Evolutionary conservation across 2,329 filamentous ascomycete genomes (phyloP), one percentile per base, ranked within the genome.

Genomic region (Xylariaceae sp.): DNA sequence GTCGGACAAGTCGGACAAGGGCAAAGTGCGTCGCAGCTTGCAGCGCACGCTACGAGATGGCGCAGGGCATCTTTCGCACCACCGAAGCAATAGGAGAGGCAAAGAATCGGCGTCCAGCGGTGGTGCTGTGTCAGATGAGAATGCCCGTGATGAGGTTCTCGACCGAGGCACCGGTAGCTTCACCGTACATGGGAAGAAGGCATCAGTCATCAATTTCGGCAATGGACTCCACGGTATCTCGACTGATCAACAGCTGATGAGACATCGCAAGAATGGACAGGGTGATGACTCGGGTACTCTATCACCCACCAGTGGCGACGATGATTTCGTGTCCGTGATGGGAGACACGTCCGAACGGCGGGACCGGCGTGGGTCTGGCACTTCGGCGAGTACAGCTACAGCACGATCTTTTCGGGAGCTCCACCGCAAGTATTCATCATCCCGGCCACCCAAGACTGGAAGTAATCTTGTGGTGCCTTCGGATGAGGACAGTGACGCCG

Each of bases 131-230:
- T 70, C 69, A 11, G 80, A 82, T 32, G 80, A 81, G 15, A 72
- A 58, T 30, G 56, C 67, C 55, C 61, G 79, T 71, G 73, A 87
- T 35, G 87, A 89, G 58, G 83, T 87, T 11, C 76, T 99, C 11
- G 76, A 87, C 6, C 83, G 94, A 42, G 86, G 87, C 11, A 83
- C 88, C 11, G 90, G 90, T 5, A 95, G 89, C 61, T 99, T 99
- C 67, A 95, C 94, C 4, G 85, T 99, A 4, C 94, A 99, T 63
- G 92, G 94, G 53, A 99, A 97, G 74, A 97, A 99, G 69, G 94
- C 94, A 2, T 96, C 90, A 1, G 89, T 99, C 48, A 89, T 99
- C 58, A 95, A 89, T n/a, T 95, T 99, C 65, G 90, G 91, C 9
- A 84, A 85, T n/a, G 92, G 96, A 60, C 85, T 96, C 73, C 86